Conservation (phyloP, 257 asterid genomes). For the Nicotiana sylvestris region DNA sequence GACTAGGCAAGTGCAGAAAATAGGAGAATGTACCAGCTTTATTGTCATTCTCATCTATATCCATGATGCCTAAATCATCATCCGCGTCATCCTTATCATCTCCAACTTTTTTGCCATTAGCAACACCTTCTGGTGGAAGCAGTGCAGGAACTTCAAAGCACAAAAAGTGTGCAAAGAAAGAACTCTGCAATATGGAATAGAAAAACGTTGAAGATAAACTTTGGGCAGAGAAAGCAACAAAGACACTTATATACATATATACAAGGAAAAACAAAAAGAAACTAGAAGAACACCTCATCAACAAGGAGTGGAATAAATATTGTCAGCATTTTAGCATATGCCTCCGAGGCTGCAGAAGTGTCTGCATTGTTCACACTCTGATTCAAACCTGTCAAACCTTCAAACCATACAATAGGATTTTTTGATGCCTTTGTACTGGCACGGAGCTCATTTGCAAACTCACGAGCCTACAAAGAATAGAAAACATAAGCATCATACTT, state of each 20-base stretch:
- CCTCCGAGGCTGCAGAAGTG: constrained; percentile 81
- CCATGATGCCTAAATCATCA: constrained; percentile 73
- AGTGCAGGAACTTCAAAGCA: constrained; percentile 91
- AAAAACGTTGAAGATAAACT: constrained; percentile 1
- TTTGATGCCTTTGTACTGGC: constrained; percentile 74
- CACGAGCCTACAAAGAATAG: constrained; percentile 74
- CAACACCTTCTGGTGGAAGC: constrained; percentile 59
- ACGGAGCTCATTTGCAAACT: constrained; percentile 96
- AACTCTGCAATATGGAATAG: constrained; percentile 58
- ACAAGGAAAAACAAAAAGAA: constrained; percentile 11
- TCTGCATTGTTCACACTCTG: constrained; percentile 63
- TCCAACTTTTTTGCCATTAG: constrained; percentile 49
- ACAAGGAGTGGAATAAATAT: constrained; percentile 87
- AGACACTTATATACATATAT: background rate
- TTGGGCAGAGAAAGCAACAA: background rate
- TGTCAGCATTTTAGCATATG: constrained; percentile 80
- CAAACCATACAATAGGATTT: constrained; percentile 82
- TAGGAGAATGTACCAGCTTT: constrained; percentile 40
- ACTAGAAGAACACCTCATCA: constrained; percentile 71
- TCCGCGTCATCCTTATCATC: constrained; percentile 38
- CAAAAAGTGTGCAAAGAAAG: constrained; percentile 93
- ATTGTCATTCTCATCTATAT: constrained; percentile 43
- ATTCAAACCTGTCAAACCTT: constrained; percentile 60
- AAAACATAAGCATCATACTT: constrained; percentile 10
- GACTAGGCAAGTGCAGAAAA: constrained; percentile 11